Base-by-base conservation (phyloP, 257 asterid species). In the Solanum microdontum region DNA sequence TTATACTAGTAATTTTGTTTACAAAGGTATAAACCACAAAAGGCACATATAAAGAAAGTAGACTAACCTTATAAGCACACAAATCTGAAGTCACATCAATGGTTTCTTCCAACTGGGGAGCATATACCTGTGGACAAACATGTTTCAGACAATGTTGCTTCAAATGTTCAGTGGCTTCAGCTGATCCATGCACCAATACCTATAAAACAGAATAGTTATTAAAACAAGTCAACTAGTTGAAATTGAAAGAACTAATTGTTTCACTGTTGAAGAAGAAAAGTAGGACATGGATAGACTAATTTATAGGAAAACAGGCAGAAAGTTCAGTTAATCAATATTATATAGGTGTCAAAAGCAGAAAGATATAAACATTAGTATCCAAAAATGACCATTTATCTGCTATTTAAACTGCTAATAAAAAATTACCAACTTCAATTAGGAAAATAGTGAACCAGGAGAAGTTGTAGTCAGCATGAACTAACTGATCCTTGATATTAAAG, bases 111-210 rank as follows among this genome's bases (percentile, higher is more conserved):
- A 95, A 90, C 89, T 94, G 98, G 85, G 99, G 99, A 91, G 99
- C 99, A 91, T 93, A 93, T 83, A 95, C 98, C 89, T 95, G 93
- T 2, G 96, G 96, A 87, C 99, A 95, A 85, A 97, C 98, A 89
- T 91, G 91, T 87, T 95, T 93, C 90, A 93, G 73, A 92, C 98
- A 95, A 87, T 96, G 97, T 86, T 96, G 96, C 94, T 94, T 96
- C 92, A 96, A 91, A 93, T 95, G 98, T 91, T 95, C 99, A 3
- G 99, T 97, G 92, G 99, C 98, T 92, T 97, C 99, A 23, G 99
- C 99, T 85, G 99, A 95, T 89, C 98, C 99, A 89, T 97, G 98
- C 91, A 97, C 99, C 94, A 97, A 92, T 86, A 96, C 99, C 99
- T 95, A 62, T 87, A 90, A 87, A 89, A 36, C 82, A 83, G 82